phyloP scores from a whole-genome alignment of 306 rosid genomes.

The Ceratonia siliqua region DNA sequence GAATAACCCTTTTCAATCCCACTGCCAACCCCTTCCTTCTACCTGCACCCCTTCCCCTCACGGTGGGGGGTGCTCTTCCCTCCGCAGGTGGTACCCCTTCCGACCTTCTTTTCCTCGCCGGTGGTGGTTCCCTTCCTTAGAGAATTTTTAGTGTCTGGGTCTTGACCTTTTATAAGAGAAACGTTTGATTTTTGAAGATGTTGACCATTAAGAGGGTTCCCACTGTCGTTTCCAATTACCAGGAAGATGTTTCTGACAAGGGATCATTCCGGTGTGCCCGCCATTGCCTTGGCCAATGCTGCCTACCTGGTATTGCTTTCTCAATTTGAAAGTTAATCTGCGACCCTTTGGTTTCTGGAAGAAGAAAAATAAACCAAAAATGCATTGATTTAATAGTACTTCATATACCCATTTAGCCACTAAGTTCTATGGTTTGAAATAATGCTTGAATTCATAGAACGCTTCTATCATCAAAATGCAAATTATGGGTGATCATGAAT shows the following conservation, averaged over 20 bases:
- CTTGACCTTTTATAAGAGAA: not conserved
- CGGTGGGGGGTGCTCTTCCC: constrained; percentile 2
- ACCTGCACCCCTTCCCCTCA: not conserved
- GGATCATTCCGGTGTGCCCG: constrained; percentile 28
- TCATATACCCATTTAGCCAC: not conserved
- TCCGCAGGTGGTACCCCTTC: not conserved
- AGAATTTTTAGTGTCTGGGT: not conserved
- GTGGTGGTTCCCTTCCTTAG: not conserved
- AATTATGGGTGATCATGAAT: not conserved
- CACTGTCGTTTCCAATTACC: constrained; percentile 35
- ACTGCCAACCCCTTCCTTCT: not conserved
- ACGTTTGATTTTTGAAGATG: constrained; percentile 1
- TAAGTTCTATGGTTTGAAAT: not conserved
- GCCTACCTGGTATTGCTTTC: constrained; percentile 28
- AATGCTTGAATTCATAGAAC: not conserved
- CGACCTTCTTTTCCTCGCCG: constrained; percentile 2
- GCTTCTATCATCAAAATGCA: not conserved
- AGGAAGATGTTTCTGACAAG: constrained; percentile 26
- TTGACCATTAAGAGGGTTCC: constrained; percentile 32
- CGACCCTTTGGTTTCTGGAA: not conserved
- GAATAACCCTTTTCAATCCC: not conserved
- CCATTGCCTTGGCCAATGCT: constrained; percentile 38
- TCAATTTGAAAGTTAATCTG: not conserved
- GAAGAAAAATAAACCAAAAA: not conserved
- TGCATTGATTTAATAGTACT: too few relatives aligned